Base-by-base conservation (phyloP, 73 alveolate genomes). In the Paraurostyla sp. region DNA sequence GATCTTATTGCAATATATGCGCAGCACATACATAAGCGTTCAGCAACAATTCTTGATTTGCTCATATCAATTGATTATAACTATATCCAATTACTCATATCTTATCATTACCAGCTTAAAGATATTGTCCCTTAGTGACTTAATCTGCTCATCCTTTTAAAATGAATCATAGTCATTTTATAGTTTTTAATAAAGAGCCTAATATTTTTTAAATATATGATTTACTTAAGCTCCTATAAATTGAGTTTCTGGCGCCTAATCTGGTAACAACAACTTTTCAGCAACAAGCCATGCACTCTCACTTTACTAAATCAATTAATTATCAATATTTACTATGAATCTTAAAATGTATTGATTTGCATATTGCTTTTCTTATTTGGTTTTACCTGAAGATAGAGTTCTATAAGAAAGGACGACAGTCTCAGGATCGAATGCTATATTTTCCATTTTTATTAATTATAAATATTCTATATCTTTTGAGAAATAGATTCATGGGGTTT, bases 221-320 rank as follows among this genome's bases (percentile, higher is more conserved):
- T 46, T 46, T 46, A 46, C 57, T 30, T 73, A 25, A n/a, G 93
- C 93, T 41, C 93, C 93, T 35, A 87, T 46, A n/a, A 73, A 87
- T 43, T 87, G 42, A 35, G 33, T 78, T 4, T 78, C 49, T 9
- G 60, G 48, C 23, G 43, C 23, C 62, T 78, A 35, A 0, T 54
- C 54, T 6, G 76, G 59, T 0, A 22, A 13, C 16, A 78, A 36
- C 22, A 78, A 78, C 42, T 54, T 2, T 36, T 78, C 89, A 23
- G 89, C 76, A 4, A 78, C 40, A 16, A 6, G 30, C 89, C 89
- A 78, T 3, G 89, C 89, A 23, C 23, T 23, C 0, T 73, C 86
- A 25, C 86, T 73, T 46, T 40, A 40, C 86, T 73, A 23, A 35
- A 69, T 13, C 29, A 42, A 22, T 41, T 11, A 25, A 35, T 36